Percentiles rank a stretch among this genome's conserved stretches.
phyloP scores from a whole-genome alignment of 108 stramenopile species.

The Cyclotella choctawhatcheeana region DNA sequence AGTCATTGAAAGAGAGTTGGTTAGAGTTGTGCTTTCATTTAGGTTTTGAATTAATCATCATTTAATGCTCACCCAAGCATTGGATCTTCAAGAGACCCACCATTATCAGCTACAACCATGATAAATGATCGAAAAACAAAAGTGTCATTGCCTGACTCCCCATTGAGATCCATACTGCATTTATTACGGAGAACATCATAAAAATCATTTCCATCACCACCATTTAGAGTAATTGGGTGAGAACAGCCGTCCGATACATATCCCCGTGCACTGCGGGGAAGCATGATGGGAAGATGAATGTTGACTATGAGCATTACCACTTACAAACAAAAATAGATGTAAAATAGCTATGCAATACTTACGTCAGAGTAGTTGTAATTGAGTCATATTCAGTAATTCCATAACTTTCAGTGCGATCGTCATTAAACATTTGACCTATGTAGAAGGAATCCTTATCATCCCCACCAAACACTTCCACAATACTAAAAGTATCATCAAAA shows the following conservation, averaged over 20 bases:
- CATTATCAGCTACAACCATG: neutral
- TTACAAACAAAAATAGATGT: too few relatives aligned
- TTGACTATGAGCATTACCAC: too few relatives aligned
- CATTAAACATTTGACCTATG: constrained; percentile 8
- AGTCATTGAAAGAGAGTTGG: too few relatives aligned
- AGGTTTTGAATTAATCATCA: neutral
- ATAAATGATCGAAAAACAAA: constrained; percentile 47
- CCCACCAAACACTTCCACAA: constrained; percentile 10
- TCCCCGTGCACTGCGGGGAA: too few relatives aligned
- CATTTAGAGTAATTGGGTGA: constrained; percentile 39
- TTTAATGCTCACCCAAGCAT: neutral
- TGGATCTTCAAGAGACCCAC: neutral
- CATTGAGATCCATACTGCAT: constrained; percentile 41
- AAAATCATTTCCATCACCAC: constrained; percentile 5
- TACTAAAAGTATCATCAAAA: constrained; percentile 49
- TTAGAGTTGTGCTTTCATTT: too few relatives aligned
- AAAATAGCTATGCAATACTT: too few relatives aligned
- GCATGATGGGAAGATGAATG: too few relatives aligned
- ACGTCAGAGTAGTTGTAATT: constrained; percentile 36
- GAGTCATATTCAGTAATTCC: constrained; percentile 14
- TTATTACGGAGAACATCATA: constrained; percentile 48
- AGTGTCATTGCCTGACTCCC: constrained; percentile 39
- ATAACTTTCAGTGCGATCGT: neutral
- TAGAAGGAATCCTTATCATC: neutral
- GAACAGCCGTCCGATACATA: constrained; percentile 37